Conservation (phyloP, 163 green algal genomes). For the Chlamydomonas reinhardtii region DNA sequence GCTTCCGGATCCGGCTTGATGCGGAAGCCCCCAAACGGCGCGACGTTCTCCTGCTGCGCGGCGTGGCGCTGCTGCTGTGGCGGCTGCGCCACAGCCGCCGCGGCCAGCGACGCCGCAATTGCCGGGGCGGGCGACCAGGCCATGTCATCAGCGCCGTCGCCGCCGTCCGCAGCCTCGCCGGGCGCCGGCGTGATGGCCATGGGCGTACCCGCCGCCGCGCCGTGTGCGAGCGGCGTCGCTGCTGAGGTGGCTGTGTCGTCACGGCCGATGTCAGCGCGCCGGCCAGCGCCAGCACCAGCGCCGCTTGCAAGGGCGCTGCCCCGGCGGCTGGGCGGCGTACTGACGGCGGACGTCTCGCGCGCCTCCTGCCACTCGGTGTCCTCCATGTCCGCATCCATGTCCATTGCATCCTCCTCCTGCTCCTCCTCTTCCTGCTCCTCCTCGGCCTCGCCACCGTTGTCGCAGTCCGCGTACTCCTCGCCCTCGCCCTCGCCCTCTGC, state of each 20-base stretch:
- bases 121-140: constrained; percentile 24
- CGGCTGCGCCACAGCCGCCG: background rate
- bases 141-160: constrained; percentile 15
- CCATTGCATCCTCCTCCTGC: background rate
- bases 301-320: background rate
- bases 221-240: background rate
- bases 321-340: background rate
- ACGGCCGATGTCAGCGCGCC: background rate
- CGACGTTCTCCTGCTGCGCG: background rate
- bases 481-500: background rate
- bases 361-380: background rate
- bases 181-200: constrained; percentile 31
- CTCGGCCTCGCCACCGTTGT: background rate
- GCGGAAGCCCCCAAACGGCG: background rate
- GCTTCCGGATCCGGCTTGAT: constrained; percentile 45
- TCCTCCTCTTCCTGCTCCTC: background rate
- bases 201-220: constrained; percentile 5
- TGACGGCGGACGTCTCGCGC: background rate
- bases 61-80: background rate
- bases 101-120: no score
- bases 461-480: background rate
- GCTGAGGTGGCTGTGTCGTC: background rate
- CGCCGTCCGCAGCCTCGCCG: background rate
- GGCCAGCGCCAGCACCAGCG: background rate
- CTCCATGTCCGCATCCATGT: constrained; percentile 5